A percentile compares a stretch with the other conserved stretches of the same genome.
Evolutionary conservation across 495 filamentous ascomycete species (phyloP).

Genomic region (Hypomontagnella monticulosa): DNA sequence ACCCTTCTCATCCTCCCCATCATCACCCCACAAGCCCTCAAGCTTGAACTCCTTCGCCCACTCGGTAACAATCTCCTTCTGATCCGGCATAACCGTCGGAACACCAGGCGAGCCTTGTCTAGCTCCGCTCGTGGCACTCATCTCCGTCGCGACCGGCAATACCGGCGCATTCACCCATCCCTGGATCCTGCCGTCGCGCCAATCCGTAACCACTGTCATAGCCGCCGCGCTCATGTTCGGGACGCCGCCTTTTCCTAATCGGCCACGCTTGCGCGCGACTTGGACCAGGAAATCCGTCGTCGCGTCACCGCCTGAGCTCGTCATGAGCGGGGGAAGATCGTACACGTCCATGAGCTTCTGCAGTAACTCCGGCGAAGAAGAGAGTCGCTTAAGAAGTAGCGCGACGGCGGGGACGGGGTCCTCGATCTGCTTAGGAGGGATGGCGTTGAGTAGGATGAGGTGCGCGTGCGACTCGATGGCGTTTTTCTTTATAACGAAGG

Average conservation of each 20-base stretch:
- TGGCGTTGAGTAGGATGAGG: constrained; percentile 86
- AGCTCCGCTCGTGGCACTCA: constrained; percentile 49
- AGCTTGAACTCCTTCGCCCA: constrained; percentile 97
- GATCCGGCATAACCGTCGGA: constrained; percentile 62
- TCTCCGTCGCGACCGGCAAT: constrained; percentile 59
- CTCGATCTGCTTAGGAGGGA: constrained; percentile 91
- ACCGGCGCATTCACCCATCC: constrained; percentile 86
- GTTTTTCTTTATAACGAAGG: constrained; percentile 55
- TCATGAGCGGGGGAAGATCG: constrained; percentile 78
- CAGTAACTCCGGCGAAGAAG: constrained; percentile 73
- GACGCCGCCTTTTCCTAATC: constrained; percentile 88
- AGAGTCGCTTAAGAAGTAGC: constrained; percentile 80
- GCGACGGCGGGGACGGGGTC: constrained; percentile 88
- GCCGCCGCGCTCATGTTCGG: constrained; percentile 89
- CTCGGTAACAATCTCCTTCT: constrained; percentile 86
- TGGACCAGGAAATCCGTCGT: constrained; percentile 95
- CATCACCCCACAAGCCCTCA: constrained; percentile 88
- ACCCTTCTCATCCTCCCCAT: constrained; percentile 29
- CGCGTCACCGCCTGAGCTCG: constrained; percentile 68
- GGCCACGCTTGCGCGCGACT: constrained; percentile 89
- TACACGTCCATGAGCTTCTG: constrained; percentile 83
- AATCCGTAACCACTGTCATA: constrained; percentile 92
- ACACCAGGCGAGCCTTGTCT: constrained; percentile 33
- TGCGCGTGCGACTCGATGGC: constrained; percentile 82
- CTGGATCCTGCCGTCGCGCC: constrained; percentile 94